Conservation (phyloP, 805 yeast species). For the Barnettozyma sp. region DNA sequence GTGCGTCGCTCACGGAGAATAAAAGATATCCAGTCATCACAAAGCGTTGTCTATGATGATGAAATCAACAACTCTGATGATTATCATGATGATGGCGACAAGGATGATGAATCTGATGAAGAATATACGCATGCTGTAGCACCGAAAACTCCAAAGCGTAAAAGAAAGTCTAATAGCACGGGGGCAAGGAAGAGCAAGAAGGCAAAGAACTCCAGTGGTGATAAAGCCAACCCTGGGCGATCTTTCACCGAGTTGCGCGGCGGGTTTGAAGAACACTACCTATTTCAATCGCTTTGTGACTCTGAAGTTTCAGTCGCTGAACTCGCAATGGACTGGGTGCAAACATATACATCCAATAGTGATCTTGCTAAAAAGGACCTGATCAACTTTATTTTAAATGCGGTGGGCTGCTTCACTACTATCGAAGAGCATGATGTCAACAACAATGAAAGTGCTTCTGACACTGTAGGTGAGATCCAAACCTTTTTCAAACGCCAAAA, state of each 20-base stretch:
- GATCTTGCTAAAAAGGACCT: slow-evolving; percentile 51
- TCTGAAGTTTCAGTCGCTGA: slow-evolving; percentile 45
- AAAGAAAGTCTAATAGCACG: slow-evolving; percentile 14
- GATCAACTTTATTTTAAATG: slow-evolving; percentile 60
- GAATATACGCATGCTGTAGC: slow-evolving; percentile 6
- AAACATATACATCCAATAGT: slow-evolving; percentile 38
- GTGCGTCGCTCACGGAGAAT: slow-evolving; percentile 24
- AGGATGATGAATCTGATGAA: slow-evolving; percentile 10
- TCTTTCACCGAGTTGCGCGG: slow-evolving; percentile 33
- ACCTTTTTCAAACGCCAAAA: slow-evolving; percentile 52
- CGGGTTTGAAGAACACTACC: slow-evolving; percentile 39
- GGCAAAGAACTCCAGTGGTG: slow-evolving; percentile 7
- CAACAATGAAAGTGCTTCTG: slow-evolving; percentile 60
- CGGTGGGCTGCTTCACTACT: slow-evolving; percentile 63
- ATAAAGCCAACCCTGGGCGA: slow-evolving; percentile 13
- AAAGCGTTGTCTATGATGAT: slow-evolving; percentile 18
- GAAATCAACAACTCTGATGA: slow-evolving; percentile 19
- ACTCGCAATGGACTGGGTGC: slow-evolving; percentile 52
- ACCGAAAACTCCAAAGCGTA: slow-evolving; percentile 9
- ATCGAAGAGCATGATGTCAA: slow-evolving; percentile 71
- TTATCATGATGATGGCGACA: slow-evolving; percentile 19
- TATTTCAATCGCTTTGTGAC: slow-evolving; percentile 46
- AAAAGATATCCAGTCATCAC: slow-evolving; percentile 14
- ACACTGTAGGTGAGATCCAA: slow-evolving; percentile 69
- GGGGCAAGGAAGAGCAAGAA: slow-evolving; percentile 3